Evolutionary conservation across 2,329 filamentous ascomycete species (phyloP).

Genomic region (Neurospora sp.): DNA sequence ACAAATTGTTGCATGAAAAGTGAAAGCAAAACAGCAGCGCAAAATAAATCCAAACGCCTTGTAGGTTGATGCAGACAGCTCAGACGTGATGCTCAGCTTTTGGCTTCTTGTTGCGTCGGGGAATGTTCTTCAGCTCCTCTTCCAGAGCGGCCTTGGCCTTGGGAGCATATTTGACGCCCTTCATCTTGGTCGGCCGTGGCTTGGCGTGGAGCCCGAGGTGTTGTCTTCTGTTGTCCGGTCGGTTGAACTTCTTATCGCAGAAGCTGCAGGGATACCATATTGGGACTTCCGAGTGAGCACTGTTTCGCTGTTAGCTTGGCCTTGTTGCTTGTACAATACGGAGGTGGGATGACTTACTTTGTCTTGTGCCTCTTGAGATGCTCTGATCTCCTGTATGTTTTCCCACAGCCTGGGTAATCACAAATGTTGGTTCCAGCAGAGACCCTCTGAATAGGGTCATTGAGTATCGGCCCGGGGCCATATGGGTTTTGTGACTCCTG

Average conservation of each 20-base stretch:
- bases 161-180: slow-evolving; percentile 17
- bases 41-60: background rate
- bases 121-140: background rate
- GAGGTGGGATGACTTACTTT: slow-evolving; percentile 31
- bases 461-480: background rate
- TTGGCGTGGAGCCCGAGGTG: slow-evolving; percentile 30
- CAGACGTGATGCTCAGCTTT: background rate
- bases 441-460: background rate
- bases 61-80: background rate
- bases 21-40: background rate
- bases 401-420: slow-evolving; percentile 32
- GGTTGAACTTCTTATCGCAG: slow-evolving; percentile 29
- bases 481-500: background rate
- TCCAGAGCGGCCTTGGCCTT: background rate
- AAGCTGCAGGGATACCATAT: slow-evolving; percentile 29
- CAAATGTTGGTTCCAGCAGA: slow-evolving; percentile 23
- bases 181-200: slow-evolving; percentile 2
- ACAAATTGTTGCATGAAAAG: background rate
- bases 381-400: slow-evolving; percentile 36
- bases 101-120: background rate
- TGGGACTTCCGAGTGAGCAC: slow-evolving; percentile 1
- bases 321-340: background rate
- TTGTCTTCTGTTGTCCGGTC: slow-evolving; percentile 28
- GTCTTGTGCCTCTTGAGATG: slow-evolving; percentile 46
- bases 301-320: slow-evolving; percentile 1